Percentiles rank a stretch among this genome's conserved stretches.
phyloP scores from a whole-genome alignment of 192 early-diverging fungal genomes.

The Coemansia sp. region DNA sequence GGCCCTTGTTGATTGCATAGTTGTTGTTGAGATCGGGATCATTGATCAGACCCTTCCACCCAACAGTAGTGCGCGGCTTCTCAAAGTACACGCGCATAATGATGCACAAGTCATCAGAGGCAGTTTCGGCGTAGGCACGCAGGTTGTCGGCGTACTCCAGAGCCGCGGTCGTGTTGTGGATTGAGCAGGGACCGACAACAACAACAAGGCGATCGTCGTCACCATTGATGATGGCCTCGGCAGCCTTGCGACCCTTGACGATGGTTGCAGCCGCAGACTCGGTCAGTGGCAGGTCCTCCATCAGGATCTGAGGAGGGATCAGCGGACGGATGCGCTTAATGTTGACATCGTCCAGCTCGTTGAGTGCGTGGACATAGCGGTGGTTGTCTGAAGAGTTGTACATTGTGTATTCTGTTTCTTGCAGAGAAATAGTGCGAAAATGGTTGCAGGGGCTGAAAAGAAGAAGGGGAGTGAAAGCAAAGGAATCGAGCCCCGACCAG shows the following conservation, averaged over 20 bases:
- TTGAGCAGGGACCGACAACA: conserved; percentile 84
- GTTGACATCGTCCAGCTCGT: conserved; percentile 90
- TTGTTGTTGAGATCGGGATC: conserved; percentile 71
- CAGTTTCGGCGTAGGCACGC: conserved; percentile 57
- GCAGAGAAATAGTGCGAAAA: no score
- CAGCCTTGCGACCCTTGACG: conserved; percentile 60
- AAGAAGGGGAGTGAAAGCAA: neutral
- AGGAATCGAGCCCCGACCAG: conserved; percentile 3
- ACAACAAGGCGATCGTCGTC: conserved; percentile 77
- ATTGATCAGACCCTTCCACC: conserved; percentile 95
- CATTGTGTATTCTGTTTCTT: neutral
- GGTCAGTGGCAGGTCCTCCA: conserved; percentile 84
- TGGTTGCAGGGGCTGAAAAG: neutral
- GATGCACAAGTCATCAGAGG: conserved; percentile 63
- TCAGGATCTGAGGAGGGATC: conserved; percentile 89
- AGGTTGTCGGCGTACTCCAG: conserved; percentile 71
- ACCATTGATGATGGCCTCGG: conserved; percentile 67
- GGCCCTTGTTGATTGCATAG: conserved; percentile 81
- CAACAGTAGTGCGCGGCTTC: conserved; percentile 80
- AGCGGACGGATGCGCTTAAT: conserved; percentile 77
- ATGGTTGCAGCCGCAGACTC: conserved; percentile 73
- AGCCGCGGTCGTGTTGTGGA: conserved; percentile 76
- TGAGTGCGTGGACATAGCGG: conserved; percentile 63
- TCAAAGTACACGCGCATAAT: conserved; percentile 88
- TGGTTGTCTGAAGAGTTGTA: conserved; percentile 17